Evolutionary conservation across 1,284 basidiomycete genomes (phyloP), one percentile per base, ranked within the genome.

Genomic region (Irpex rosettiformis): DNA sequence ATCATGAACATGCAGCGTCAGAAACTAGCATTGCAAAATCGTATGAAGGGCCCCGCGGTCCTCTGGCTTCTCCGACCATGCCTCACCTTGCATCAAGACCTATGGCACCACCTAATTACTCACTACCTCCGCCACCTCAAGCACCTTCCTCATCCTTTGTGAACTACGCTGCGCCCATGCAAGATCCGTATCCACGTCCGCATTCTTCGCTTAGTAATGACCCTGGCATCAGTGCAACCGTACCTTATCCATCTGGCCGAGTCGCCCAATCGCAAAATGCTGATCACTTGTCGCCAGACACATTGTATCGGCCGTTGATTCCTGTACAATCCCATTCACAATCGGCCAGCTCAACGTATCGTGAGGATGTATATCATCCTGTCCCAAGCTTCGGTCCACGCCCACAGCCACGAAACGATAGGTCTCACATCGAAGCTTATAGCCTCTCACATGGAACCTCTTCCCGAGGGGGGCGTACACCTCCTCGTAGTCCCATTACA

Each of bases 111-210:
- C 40, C 64, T n/a, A 42, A 52, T 10, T 59, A 62, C 52, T 29
- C 60, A 10, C 11, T 73, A 73, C 54, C 74, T 61, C 62, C 61
- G 4, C 66, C 66, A 33, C 45, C 68, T 4, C 18, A 8, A 13
- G n/a, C 73, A 73, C 54, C 74, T 61, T 62, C 61, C 4, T 66
- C 66, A 40, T 45, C 68, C 8, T 22, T n/a, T 61, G 22, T 54
- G 65, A 6, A 71, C 28, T 16, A 55, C 21, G 22, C 71, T 51
- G 66, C 73, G 37, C 68, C 66, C 53, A 62, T 55, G 25, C 73
- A 77, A 60, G 86, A 88, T 1, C 81, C 82, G 6, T 81, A 78
- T 65, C 77, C 81, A 28, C 77, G 86, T 29, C 83, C 86, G 1
- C 80, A 77, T 55, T 86, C 86, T 42, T 82, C 85, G 13, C 65